A percentile compares a stretch with the other conserved stretches of the same genome.
phyloP scores from a whole-genome alignment of 83 land plant genomes.

The Thuja plicata region DNA sequence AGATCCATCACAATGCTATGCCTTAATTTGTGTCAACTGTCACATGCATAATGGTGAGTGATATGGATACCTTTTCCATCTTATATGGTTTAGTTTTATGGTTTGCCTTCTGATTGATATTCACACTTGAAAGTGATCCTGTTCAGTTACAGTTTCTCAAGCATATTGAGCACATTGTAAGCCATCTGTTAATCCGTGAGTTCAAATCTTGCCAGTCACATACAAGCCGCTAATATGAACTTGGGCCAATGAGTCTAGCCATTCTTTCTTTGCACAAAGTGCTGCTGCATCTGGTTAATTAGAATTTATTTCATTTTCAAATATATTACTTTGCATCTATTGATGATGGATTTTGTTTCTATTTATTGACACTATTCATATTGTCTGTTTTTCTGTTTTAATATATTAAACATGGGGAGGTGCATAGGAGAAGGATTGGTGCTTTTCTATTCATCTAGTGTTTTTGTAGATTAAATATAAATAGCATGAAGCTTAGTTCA shows the following conservation, averaged over 20 bases:
- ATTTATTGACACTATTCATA: neutral
- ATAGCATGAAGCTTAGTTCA: neutral
- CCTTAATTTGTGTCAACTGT: constrained; percentile 94
- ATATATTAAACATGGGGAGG: neutral
- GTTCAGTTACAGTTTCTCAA: neutral
- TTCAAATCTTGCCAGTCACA: neutral
- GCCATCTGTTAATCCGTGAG: neutral
- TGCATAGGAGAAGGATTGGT: neutral
- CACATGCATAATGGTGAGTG: constrained; percentile 92
- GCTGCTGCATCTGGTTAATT: neutral
- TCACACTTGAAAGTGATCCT: neutral
- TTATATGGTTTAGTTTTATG: neutral
- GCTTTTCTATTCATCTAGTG: neutral
- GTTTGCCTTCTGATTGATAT: neutral
- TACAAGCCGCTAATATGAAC: neutral
- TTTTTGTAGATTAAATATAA: neutral
- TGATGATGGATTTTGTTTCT: neutral
- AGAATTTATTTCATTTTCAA: neutral
- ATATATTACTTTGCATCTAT: neutral
- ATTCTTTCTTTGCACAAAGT: neutral
- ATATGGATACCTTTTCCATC: neutral
- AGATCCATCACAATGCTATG: constrained; percentile 96
- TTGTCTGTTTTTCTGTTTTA: neutral
- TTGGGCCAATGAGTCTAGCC: neutral
- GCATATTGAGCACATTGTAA: neutral